Base-by-base conservation (phyloP, 78 protist genomes). In the Blattamonas nauphoetae region DNA sequence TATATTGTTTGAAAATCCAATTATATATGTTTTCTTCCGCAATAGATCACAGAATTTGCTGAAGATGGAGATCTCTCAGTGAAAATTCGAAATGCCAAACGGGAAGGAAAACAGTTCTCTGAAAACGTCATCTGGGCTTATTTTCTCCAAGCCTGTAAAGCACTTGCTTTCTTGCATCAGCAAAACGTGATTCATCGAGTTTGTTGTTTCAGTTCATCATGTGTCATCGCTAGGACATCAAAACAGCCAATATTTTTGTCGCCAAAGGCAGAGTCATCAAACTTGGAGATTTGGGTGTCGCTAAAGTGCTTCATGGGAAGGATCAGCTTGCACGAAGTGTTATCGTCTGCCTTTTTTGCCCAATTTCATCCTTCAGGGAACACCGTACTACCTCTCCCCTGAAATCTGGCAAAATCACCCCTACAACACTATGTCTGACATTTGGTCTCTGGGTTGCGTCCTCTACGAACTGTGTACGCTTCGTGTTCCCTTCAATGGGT, bases 141-240 rank as follows among this genome's bases (percentile, higher is more conserved):
- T 41, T 93, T 93, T 43, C 45, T 91, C 2, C 95, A 93, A 84
- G 41, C 89, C n/a, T 44, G 87, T n/a, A 36, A 45, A 1, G 95
- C 89, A 21, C 42, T 93, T 1, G 0, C 42, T 45, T 0, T n/a
- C n/a, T 43, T 93, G 0, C 95, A 93, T 91, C 36, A 32, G 0
- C 38, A 41, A 36, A 46, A 88, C 0, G 79, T 86, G 41, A 11
- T 93, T 34, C 90, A 91, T 44, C 80, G 93, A 5, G 85, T 84
- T n/a, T 42, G 64, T 45, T 44, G 1, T 21, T 11, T 29, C 11
- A 29, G 21, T 55, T 55, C 71, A 55, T 29, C 11, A 29, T 55
- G 71, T 55, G 71, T 11, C 11, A 55, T 55, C 21, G 11, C 38
- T 55, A 78, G 87, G 90, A 35, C 91, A 55, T 88, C 38, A 86